These are phyloP conservation scores for Pogostemon cablin DNA, from an alignment of 257 asterid species.

Conservation along the genomic window DNA sequence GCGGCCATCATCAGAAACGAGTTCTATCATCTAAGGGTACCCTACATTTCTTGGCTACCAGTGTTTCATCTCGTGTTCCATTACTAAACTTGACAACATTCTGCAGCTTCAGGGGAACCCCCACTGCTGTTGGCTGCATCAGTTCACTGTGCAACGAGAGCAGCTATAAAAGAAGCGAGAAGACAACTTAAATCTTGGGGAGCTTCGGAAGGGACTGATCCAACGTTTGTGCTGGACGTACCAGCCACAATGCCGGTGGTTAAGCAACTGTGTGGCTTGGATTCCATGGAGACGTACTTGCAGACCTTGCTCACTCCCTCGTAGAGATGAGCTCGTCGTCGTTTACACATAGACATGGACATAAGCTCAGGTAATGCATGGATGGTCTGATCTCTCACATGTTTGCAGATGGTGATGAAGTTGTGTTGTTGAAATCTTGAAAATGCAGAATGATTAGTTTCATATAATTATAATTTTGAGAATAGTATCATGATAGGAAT, in stretches of 20 bases:
- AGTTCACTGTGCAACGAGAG: constrained; percentile 73
- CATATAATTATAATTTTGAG: too few species aligned
- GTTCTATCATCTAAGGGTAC: constrained; percentile 83
- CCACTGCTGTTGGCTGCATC: constrained; percentile 78
- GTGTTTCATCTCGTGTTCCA: too few species aligned
- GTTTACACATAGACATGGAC: background rate
- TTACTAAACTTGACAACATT: background rate
- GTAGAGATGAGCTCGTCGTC: background rate
- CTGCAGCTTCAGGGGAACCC: constrained; percentile 84
- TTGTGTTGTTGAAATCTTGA: too few species aligned
- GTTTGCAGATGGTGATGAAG: too few species aligned
- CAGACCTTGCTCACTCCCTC: constrained; percentile 33
- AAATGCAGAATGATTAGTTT: too few species aligned
- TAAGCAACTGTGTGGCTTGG: constrained; percentile 66
- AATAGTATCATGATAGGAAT: too few species aligned
- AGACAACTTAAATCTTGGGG: constrained; percentile 63
- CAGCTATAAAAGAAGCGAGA: constrained; percentile 73
- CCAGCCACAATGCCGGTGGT: constrained; percentile 79
- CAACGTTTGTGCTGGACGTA: constrained; percentile 53
- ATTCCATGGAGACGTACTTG: constrained; percentile 53
- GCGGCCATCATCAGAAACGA: constrained; percentile 65
- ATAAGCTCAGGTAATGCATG: too few species aligned
- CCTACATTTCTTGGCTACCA: background rate
- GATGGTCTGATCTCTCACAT: too few species aligned
- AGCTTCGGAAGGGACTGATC: constrained; percentile 43